Conservation (phyloP, 495 filamentous ascomycete species). For the Astrothelium subdiscretum region DNA sequence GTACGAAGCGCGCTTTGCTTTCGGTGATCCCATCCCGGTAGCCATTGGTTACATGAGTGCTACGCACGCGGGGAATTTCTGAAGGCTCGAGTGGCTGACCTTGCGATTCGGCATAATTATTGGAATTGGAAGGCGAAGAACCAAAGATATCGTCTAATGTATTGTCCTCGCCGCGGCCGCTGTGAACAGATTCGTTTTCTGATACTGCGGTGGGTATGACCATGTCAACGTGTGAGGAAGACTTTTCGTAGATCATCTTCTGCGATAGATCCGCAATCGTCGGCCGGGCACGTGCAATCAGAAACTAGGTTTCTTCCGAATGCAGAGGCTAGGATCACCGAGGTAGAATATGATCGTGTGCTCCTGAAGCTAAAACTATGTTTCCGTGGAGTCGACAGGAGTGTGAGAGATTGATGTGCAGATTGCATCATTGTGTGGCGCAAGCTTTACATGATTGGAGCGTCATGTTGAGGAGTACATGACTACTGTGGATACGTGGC, state of each 20-base stretch:
- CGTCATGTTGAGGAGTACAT: too few species aligned
- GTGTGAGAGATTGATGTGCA: too few species aligned
- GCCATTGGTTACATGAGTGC: slow-evolving; percentile 69
- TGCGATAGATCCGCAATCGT: neutral
- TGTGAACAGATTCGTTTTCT: neutral
- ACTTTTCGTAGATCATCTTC: neutral
- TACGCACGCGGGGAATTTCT: slow-evolving; percentile 63
- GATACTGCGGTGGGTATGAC: neutral
- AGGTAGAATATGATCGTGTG: too few species aligned
- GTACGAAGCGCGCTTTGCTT: slow-evolving; percentile 59
- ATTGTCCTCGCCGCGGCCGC: slow-evolving; percentile 5
- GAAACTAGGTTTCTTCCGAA: too few species aligned
- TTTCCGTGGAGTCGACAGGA: too few species aligned
- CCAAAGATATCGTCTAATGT: slow-evolving; percentile 29
- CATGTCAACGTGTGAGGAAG: neutral
- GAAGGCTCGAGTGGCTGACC: slow-evolving; percentile 38
- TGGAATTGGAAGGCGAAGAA: slow-evolving; percentile 20
- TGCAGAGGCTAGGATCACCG: too few species aligned
- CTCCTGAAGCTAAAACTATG: too few species aligned
- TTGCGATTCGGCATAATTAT: slow-evolving; percentile 2
- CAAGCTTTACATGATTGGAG: neutral
- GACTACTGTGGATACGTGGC: neutral
- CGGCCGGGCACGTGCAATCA: neutral
- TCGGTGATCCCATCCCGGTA: slow-evolving; percentile 76
- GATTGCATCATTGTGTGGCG: neutral